Base-by-base conservation (phyloP, 495 filamentous ascomycete genomes). In the Penicillium alfredii region DNA sequence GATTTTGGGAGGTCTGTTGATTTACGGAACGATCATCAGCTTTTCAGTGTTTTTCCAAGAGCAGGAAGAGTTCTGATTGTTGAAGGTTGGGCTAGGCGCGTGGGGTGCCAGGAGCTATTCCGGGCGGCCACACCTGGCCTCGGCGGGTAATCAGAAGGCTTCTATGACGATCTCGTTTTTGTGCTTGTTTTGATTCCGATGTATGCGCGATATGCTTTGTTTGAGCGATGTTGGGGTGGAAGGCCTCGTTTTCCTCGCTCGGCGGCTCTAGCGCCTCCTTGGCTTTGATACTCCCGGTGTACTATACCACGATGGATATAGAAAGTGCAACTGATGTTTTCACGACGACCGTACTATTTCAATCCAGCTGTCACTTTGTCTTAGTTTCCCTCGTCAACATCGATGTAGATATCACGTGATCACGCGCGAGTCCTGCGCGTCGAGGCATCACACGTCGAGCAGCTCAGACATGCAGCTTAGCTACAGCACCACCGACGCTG, bases 21-120 rank as follows among this genome's bases (percentile, higher is more conserved):
- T 97, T 49, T 99, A 99, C 60, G 88, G 87, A 21, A 99, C 92
- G 9, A 95, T 99, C 56, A 92, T 97, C 58, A 88, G 80, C 60
- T 99, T 99, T 65, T 81, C 78, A 24, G 86, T 93, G 86, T 97
- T 97, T 68, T 99, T 99, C 74, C 81, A 88, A 60, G 88, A 96
- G 58, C 86, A 96, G 66, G 78, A 89, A 45, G 92, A 95, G 47
- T 98, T 86, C 49, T 79, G 44, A 61, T 43, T n/a, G 36, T 25
- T 11, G 23, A 23, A 30, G 18, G 41, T 16, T n/a, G 17, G 26
- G 15, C 11, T 36, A 11, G 16, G 28, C n/a, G 29, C 30, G 13
- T 17, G 19, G 33, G 30, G 24, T 27, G 10, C 30, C 28, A 12
- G 31, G 32, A 9, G 23, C 8, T 9, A 2, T 14, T 26, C 30